These are phyloP conservation scores for Oxyria digyna DNA, from an alignment of 148 eudicot genomes.

Conservation along the genomic window DNA sequence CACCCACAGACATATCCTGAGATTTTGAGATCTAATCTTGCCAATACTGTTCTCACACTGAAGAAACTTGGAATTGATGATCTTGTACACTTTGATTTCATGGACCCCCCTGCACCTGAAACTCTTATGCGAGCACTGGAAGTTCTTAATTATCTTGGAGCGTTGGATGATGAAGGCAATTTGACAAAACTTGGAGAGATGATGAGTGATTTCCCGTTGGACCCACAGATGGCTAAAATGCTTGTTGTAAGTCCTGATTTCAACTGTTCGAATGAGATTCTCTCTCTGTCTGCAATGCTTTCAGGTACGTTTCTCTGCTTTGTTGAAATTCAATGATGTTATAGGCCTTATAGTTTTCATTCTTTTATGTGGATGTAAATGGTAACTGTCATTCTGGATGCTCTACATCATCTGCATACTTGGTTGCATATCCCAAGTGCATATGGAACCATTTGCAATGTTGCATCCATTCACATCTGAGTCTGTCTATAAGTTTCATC, in stretches of 20 bases:
- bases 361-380: constrained; percentile 12
- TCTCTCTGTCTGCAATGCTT: constrained; percentile 90
- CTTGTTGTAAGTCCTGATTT: constrained; percentile 69
- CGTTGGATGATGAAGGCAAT: constrained; percentile 81
- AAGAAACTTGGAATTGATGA: constrained; percentile 91
- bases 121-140: constrained; percentile 83
- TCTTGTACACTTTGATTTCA: constrained; percentile 87
- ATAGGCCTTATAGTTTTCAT: background rate
- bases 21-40: constrained; percentile 74
- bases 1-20: constrained; percentile 86
- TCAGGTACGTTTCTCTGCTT: constrained; percentile 36
- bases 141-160: constrained; percentile 76
- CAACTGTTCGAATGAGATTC: constrained; percentile 74
- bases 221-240: constrained; percentile 88
- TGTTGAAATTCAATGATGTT: background rate
- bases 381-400: constrained; percentile 9
- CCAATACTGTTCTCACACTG: constrained; percentile 74
- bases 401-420: constrained; percentile 4
- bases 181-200: constrained; percentile 65
- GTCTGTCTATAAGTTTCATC: constrained; percentile 65
- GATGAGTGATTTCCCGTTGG: constrained; percentile 82
- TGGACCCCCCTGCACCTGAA: constrained; percentile 96
- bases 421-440: background rate
- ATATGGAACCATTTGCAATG: background rate
- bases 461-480: constrained; percentile 19